Evolutionary conservation across 441 rosid genomes (phyloP).

Genomic region (Sinapis alba): DNA sequence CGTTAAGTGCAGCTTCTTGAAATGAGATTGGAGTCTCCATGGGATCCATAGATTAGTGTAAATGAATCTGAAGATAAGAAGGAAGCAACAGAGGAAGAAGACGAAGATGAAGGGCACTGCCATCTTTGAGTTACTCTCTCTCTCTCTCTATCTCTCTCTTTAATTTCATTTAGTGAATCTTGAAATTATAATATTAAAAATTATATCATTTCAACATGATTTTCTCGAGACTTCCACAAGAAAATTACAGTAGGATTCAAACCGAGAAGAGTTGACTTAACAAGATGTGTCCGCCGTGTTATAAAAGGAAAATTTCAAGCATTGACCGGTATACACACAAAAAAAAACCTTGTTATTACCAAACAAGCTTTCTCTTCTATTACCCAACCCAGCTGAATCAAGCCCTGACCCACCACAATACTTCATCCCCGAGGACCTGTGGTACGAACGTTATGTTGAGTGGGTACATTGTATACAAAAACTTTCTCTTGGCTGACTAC

Average conservation of each 20-base stretch:
- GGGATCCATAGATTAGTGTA: conserved; percentile 49
- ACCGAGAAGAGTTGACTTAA: neutral
- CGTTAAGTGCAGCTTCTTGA: conserved; percentile 42
- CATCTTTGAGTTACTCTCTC: conserved; percentile 7
- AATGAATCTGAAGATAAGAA: conserved; percentile 32
- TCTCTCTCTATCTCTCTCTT: neutral
- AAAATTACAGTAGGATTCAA: neutral
- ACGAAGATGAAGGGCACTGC: conserved; percentile 11
- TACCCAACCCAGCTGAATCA: conserved; percentile 60
- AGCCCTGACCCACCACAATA: conserved; percentile 48
- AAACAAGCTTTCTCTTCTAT: conserved; percentile 62
- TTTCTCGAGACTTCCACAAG: neutral
- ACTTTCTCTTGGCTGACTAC: conserved; percentile 65
- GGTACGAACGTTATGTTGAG: conserved; percentile 74
- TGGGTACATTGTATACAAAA: conserved; percentile 73
- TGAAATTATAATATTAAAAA: neutral
- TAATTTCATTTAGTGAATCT: conserved; percentile 21
- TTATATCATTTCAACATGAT: neutral
- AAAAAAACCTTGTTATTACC: conserved; percentile 45
- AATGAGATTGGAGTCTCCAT: conserved; percentile 51
- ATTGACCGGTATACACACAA: conserved; percentile 5
- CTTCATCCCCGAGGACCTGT: conserved; percentile 63
- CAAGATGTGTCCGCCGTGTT: conserved; percentile 18
- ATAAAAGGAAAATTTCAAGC: neutral
- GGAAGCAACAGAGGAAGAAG: neutral